A percentile compares a stretch with the other conserved stretches of the same genome.
Conservation (phyloP, 495 filamentous ascomycete species). For the Penicillium argentinense region DNA sequence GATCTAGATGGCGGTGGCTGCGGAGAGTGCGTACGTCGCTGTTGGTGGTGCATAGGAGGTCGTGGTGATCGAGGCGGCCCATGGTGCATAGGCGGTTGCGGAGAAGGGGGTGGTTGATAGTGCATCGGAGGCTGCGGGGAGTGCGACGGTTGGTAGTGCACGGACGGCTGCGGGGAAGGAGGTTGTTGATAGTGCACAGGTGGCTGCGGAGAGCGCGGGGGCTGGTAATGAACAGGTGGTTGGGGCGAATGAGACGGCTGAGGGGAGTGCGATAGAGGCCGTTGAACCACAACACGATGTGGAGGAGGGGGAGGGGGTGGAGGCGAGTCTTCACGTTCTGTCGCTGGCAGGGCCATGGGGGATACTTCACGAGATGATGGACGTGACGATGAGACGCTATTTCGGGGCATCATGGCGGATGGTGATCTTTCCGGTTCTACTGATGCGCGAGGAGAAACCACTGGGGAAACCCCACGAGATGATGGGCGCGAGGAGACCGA, state of each 20-base stretch:
- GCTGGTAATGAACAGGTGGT: not conserved
- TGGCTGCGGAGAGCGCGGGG: slow-evolving; percentile 10
- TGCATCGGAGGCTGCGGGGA: slow-evolving; percentile 11
- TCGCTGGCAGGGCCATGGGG: slow-evolving; percentile 22
- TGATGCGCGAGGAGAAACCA: slow-evolving; percentile 27
- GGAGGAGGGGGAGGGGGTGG: slow-evolving; percentile 46
- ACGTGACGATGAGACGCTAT: slow-evolving; percentile 27
- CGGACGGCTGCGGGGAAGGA: slow-evolving; percentile 11
- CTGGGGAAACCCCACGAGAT: slow-evolving; percentile 29
- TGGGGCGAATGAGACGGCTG: slow-evolving; percentile 5
- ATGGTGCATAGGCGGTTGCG: not conserved
- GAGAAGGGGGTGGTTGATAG: not conserved
- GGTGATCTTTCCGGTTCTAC: slow-evolving; percentile 27
- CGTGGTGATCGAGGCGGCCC: not conserved
- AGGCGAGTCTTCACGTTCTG: slow-evolving; percentile 43
- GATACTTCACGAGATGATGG: slow-evolving; percentile 38
- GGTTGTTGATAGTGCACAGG: slow-evolving; percentile 5
- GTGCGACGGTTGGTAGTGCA: not conserved
- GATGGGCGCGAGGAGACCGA: slow-evolving; percentile 31
- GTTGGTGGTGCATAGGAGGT: not conserved
- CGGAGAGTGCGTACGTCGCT: slow-evolving; percentile 11
- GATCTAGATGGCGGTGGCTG: slow-evolving; percentile 14
- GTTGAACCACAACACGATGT: slow-evolving; percentile 36
- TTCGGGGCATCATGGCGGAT: slow-evolving; percentile 31
- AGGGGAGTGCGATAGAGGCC: slow-evolving; percentile 11